Evolutionary conservation across 2,329 filamentous ascomycete genomes (phyloP).

Genomic region (Monosporascus sp.): DNA sequence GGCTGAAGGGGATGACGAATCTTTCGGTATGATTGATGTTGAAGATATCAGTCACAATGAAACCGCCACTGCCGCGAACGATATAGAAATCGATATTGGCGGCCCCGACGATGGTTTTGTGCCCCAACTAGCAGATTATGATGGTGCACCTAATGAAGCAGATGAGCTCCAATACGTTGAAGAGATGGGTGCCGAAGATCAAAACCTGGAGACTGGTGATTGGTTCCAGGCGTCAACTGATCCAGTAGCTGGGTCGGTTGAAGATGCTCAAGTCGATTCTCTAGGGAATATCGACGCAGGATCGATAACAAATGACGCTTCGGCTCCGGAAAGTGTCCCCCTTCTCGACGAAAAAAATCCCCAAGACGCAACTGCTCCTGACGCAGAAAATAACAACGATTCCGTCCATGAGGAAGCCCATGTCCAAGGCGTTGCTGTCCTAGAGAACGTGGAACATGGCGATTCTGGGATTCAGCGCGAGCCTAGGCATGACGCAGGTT

Average conservation of each 20-base stretch:
- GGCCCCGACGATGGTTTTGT: conserved; percentile 20
- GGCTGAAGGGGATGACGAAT: conserved; percentile 27
- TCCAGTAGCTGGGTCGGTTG: conserved; percentile 2
- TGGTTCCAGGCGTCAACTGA: conserved; percentile 11
- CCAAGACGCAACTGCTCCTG: not conserved
- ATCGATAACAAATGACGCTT: conserved; percentile 1
- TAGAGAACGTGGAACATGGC: not conserved
- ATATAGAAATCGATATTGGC: conserved; percentile 27
- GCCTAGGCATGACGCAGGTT: not conserved
- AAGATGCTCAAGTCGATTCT: conserved; percentile 3
- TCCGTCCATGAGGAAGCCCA: not conserved
- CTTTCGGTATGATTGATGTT: conserved; percentile 28
- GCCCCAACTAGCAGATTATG: conserved; percentile 13
- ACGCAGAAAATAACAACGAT: not conserved
- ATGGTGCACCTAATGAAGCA: conserved; percentile 9
- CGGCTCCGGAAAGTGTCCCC: conserved; percentile 2
- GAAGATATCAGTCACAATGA: conserved; percentile 22
- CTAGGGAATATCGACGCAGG: conserved; percentile 4
- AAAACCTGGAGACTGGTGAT: conserved; percentile 5
- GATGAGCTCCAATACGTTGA: conserved; percentile 20
- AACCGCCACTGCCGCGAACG: conserved; percentile 15
- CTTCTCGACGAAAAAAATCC: not conserved
- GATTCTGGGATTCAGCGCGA: conserved; percentile 1
- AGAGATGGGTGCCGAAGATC: conserved; percentile 9
- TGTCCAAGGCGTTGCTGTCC: not conserved